Evolutionary conservation across 2,329 filamentous ascomycete genomes (phyloP).

Genomic region (Botrytis squamosa): DNA sequence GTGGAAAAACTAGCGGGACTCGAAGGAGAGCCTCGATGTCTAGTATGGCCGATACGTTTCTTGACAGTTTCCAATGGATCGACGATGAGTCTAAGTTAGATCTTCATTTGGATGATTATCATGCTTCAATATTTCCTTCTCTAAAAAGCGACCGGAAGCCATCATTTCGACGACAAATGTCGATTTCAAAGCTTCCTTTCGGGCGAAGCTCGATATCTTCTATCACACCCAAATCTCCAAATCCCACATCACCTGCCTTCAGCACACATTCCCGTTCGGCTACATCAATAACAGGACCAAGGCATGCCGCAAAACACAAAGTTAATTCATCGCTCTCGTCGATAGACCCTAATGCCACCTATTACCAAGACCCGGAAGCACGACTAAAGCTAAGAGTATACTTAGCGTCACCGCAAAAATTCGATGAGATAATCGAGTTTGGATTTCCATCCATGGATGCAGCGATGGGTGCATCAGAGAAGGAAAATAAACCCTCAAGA

Average conservation of each 20-base stretch:
- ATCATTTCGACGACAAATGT: constrained; percentile 69
- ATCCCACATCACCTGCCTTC: constrained; percentile 30
- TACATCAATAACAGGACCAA: constrained; percentile 50
- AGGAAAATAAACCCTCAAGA: constrained; percentile 36
- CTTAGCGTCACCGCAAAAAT: constrained; percentile 86
- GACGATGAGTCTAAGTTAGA: constrained; percentile 73
- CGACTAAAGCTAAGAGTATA: constrained; percentile 82
- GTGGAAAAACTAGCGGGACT: constrained; percentile 13
- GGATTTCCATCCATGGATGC: constrained; percentile 72
- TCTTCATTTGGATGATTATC: constrained; percentile 67
- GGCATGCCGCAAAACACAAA: constrained; percentile 34
- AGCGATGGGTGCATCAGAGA: constrained; percentile 39
- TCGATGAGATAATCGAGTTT: constrained; percentile 92
- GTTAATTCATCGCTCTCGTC: constrained; percentile 44
- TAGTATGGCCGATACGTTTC: constrained; percentile 43
- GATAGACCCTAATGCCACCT: constrained; percentile 70
- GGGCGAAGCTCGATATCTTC: constrained; percentile 50
- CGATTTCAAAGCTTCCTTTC: constrained; percentile 66
- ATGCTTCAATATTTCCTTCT: constrained; percentile 42
- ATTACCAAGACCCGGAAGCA: constrained; percentile 89
- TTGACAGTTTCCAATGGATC: constrained; percentile 70
- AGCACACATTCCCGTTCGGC: constrained; percentile 41
- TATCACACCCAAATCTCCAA: constrained; percentile 37
- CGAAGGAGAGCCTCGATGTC: constrained; percentile 25
- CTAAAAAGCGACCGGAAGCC: constrained; percentile 50